Evolutionary conservation across 768 basidiomycete genomes (phyloP).

Genomic region (Suillus bovinus): DNA sequence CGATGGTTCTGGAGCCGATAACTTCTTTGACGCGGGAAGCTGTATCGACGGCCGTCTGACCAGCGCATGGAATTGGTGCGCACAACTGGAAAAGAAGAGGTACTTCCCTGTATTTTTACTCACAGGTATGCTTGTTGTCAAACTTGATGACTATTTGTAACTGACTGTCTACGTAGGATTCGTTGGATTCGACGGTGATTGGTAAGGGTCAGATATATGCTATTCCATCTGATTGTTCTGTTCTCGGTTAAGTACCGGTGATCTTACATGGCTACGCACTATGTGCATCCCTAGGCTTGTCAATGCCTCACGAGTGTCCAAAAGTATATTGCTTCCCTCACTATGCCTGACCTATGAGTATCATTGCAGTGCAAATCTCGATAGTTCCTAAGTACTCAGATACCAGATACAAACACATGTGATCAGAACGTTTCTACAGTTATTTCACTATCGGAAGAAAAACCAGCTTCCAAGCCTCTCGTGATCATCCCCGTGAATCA

Average conservation of each 20-base stretch:
- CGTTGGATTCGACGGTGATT: constrained; percentile 83
- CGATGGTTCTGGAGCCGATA: constrained; percentile 89
- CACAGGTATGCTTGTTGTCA: constrained; percentile 50
- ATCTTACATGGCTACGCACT: not conserved
- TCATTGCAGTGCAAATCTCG: constrained; percentile 15
- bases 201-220: constrained; percentile 44
- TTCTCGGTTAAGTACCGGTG: not conserved
- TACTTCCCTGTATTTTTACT: constrained; percentile 81
- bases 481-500: not conserved
- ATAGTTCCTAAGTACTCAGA: constrained; percentile 13
- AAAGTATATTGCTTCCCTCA: constrained; percentile 41
- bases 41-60: constrained; percentile 84
- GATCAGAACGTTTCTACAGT: not conserved
- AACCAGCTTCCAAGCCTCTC: not conserved
- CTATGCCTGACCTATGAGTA: constrained; percentile 43
- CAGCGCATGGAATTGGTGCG: constrained; percentile 94
- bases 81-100: constrained; percentile 80
- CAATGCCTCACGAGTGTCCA: constrained; percentile 12
- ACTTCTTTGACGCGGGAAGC: constrained; percentile 87
- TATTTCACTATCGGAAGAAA: not conserved
- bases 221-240: not conserved
- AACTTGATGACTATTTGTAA: not conserved
- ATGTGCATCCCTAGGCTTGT: not conserved
- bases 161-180: constrained; percentile 51
- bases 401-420: constrained; percentile 10